Evolutionary conservation across 768 basidiomycete species (phyloP), one percentile per base, ranked within the genome.

Genomic region (Chiua virens): DNA sequence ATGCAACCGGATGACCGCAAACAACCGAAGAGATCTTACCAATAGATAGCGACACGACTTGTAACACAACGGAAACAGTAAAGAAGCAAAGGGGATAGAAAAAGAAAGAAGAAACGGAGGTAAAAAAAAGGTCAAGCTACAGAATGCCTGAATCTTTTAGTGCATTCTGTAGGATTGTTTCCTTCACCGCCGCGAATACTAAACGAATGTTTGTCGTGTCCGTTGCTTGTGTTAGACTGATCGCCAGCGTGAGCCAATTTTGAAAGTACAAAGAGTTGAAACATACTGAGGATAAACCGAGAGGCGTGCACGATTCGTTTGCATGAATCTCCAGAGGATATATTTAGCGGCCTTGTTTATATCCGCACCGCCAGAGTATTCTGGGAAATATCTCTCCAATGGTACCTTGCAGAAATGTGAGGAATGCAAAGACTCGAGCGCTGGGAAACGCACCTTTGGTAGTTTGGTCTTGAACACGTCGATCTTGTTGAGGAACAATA

Each of bases 341-440:
- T 92, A 96, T 60, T 94, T 93, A 0, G 93, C 92, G 2, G 92
- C 92, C 68, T 95, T 95, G 73, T 92, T 94, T 68, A 95, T 89
- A 61, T 95, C 90, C 4, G 85, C 69, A 5, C 92, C 92, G 28
- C 91, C 91, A 1, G 89, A 88, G 67, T 95, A 95, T 62, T 94
- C 92, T 5, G 90, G 83, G 68, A 93, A 94, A 66, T 87, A 87
- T 38, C 75, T 73, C 54, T 88, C 86, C n/a, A 92, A 69, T 4
- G 87, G 87, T 0, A 87, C 80, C 85, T 86, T 59, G 15, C 13
- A 1, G n/a, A 8, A 1, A 7, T 4, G 22, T 42, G 20, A 61
- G 46, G 9, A 28, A 18, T 30, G 1, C 17, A 4, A 8, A 6
- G 6, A 28, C 1, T 10, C 5, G 10, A 22, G 0, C 5, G 5